A percentile compares a stretch with the other conserved stretches of the same genome.
phyloP scores from a whole-genome alignment of 2,329 filamentous ascomycete species.

The Chrysosporium keratinophilum region DNA sequence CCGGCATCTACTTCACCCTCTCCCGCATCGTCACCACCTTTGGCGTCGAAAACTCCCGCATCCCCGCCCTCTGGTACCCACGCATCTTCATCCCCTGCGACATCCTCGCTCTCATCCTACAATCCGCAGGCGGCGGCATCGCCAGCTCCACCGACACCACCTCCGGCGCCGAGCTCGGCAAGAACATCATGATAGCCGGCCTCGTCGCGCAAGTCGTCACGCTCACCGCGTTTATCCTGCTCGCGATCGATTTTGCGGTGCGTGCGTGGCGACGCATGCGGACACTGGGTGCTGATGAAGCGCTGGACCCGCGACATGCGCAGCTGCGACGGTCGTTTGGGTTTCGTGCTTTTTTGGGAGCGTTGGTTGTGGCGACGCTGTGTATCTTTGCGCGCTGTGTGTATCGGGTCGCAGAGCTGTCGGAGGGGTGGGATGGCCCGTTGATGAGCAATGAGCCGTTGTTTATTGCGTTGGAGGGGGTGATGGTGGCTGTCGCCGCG shows the following conservation, averaged over 20 bases:
- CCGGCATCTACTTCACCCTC: constrained; percentile 54
- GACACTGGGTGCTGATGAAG: constrained; percentile 4
- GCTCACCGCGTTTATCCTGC: constrained; percentile 44
- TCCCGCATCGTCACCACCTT: constrained; percentile 31
- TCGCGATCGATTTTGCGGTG: constrained; percentile 42
- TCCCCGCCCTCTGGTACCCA: constrained; percentile 27
- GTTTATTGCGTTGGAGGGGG: constrained; percentile 46
- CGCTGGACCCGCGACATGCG: constrained; percentile 12
- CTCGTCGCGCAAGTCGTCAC: constrained; percentile 52
- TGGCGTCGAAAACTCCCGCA: constrained; percentile 25
- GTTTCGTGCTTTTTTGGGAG: constrained; percentile 34
- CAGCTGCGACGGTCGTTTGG: constrained; percentile 25
- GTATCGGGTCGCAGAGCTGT: constrained; percentile 43
- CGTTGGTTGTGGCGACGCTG: constrained; percentile 34
- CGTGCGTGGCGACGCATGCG: constrained; percentile 15
- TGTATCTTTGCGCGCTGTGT: constrained; percentile 40
- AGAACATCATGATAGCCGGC: constrained; percentile 56
- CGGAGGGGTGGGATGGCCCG: constrained; percentile 37
- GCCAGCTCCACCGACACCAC: constrained; percentile 36
- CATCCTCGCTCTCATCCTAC: constrained; percentile 50
- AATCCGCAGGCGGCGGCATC: constrained; percentile 50
- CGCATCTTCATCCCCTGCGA: constrained; percentile 53
- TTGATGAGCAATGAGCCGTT: constrained; percentile 42
- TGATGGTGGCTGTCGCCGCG: constrained; percentile 43
- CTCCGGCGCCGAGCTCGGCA: constrained; percentile 35